A percentile compares a stretch with the other conserved stretches of the same genome.
phyloP scores from a whole-genome alignment of 2,329 filamentous ascomycete genomes.

The Penicillium sp. region DNA sequence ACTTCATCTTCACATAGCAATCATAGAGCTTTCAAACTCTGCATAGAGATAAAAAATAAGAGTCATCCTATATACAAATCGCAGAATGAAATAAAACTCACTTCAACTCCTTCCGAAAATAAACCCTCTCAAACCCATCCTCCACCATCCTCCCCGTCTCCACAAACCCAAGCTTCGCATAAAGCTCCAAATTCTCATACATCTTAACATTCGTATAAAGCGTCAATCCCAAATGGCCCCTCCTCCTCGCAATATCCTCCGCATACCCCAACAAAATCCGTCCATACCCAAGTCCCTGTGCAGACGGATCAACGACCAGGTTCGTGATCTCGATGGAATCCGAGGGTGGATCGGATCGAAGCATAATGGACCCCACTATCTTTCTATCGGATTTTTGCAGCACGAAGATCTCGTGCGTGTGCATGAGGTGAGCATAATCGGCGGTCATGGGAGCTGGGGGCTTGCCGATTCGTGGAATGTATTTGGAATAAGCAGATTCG shows the following conservation, averaged over 20 bases:
- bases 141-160: constrained; percentile 16
- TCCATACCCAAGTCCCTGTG: constrained; percentile 19
- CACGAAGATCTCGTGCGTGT: constrained; percentile 8
- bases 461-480: constrained; percentile 21
- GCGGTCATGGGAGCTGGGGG: constrained; percentile 20
- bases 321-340: constrained; percentile 15
- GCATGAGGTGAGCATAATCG: constrained; percentile 13
- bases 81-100: too few relatives aligned
- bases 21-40: too few relatives aligned
- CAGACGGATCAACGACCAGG: constrained; percentile 16
- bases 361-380: constrained; percentile 15
- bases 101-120: constrained; percentile 13
- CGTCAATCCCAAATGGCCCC: constrained; percentile 3
- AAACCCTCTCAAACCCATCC: constrained; percentile 21
- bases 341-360: neutral
- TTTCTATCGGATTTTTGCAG: constrained; percentile 2
- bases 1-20: too few relatives aligned
- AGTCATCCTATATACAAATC: too few relatives aligned
- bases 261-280: constrained; percentile 15
- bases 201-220: constrained; percentile 25
- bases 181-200: constrained; percentile 21
- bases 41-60: too few relatives aligned
- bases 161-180: constrained; percentile 18
- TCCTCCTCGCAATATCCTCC: constrained; percentile 6
- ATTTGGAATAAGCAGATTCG: constrained; percentile 18